A percentile compares a stretch with the other conserved stretches of the same genome.
Evolutionary conservation across 352 stramenopile genomes (phyloP).

Genomic region (Globisporangium uncinulatum): DNA sequence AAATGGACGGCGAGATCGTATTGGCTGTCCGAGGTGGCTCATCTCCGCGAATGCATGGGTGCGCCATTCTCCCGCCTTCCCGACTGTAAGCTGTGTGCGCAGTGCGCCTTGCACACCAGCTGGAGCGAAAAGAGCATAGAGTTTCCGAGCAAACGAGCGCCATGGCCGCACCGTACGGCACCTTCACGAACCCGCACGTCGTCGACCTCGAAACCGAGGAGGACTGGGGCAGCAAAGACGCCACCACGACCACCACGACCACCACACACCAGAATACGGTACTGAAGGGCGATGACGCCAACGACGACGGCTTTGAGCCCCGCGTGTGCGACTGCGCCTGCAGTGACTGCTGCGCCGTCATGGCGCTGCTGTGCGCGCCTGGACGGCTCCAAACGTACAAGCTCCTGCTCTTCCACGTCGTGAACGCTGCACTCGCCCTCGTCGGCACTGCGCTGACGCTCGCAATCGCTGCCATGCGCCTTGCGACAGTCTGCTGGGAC

Average conservation of each 20-base stretch:
- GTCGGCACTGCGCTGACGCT: slow-evolving; percentile 22
- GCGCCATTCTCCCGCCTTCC: too few species aligned
- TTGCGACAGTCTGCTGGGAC: slow-evolving; percentile 18
- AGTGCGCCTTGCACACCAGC: too few species aligned
- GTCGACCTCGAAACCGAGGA: background rate
- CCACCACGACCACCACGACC: background rate
- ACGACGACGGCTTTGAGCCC: slow-evolving; percentile 10
- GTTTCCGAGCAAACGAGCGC: too few species aligned
- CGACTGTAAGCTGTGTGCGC: too few species aligned
- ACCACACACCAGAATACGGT: background rate
- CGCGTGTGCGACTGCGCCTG: slow-evolving; percentile 20
- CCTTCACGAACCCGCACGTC: slow-evolving; percentile 1
- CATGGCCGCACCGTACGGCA: too few species aligned
- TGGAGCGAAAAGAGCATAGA: too few species aligned
- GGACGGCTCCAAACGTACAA: slow-evolving; percentile 56
- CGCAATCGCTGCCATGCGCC: slow-evolving; percentile 11
- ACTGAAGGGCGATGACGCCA: slow-evolving; percentile 10
- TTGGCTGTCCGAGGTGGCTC: too few species aligned
- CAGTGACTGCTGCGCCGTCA: slow-evolving; percentile 50
- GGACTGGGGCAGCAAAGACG: background rate
- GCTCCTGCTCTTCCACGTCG: slow-evolving; percentile 45
- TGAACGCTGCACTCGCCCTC: slow-evolving; percentile 42
- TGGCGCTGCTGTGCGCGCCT: slow-evolving; percentile 42
- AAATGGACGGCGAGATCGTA: too few species aligned
- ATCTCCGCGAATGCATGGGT: too few species aligned